Conservation (phyloP, 83 land plant genomes). For the Thuja plicata region DNA sequence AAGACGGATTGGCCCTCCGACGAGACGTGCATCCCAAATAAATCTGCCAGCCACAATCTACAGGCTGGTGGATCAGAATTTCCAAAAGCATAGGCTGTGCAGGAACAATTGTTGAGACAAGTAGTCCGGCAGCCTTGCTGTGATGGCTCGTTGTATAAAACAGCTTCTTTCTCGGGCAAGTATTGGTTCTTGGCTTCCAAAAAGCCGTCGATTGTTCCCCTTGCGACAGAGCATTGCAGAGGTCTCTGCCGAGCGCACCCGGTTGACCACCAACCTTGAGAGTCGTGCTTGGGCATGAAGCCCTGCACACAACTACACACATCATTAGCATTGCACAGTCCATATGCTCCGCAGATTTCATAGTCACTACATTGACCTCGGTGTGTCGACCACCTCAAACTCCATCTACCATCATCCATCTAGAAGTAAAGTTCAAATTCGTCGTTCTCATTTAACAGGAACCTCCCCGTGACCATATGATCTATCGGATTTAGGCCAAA, state of each 20-base stretch:
- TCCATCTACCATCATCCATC: background rate
- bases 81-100: conserved; percentile 23
- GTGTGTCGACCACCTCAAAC: background rate
- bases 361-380: background rate
- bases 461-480: background rate
- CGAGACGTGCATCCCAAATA: conserved; percentile 19
- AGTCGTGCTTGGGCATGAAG: background rate
- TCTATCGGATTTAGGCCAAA: no score
- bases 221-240: background rate
- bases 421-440: background rate
- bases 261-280: background rate
- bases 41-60: conserved; percentile 22
- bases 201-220: background rate
- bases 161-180: background rate
- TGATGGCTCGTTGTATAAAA: background rate
- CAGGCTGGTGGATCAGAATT: conserved; percentile 3
- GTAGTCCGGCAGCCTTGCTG: conserved; percentile 12
- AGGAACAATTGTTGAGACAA: conserved; percentile 41
- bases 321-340: background rate
- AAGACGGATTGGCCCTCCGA: conserved; percentile 7
- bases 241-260: background rate
- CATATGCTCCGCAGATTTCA: background rate
- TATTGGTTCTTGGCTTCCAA: background rate
- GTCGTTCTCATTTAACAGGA: background rate
- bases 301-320: background rate